Base-by-base conservation (phyloP, 768 basidiomycete species). In the Macrocybe gigantea region DNA sequence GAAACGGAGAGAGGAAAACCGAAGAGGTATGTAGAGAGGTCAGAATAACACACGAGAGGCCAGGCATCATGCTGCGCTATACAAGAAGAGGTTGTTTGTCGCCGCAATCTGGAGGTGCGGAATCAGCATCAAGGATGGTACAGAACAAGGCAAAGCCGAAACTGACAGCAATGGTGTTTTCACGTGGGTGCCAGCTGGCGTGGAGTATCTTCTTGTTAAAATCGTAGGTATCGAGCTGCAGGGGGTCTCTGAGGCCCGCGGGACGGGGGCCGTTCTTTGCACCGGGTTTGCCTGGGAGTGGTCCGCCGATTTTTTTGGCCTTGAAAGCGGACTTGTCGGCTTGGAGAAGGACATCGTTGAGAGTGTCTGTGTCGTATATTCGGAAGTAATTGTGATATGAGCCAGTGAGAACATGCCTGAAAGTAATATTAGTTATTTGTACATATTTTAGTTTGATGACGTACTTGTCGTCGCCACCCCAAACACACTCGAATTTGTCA, bases 381-480 rank as follows among this genome's bases (percentile, higher is more conserved):
- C 93, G 93, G 88, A 99, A 94, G 73, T 95, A 98, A 72, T 99
- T 99, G 74, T 98, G 95, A 73, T 99, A 99, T 44, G 96, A 98
- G 38, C 96, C 96, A n/a, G 96, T 97, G 54, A 99, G 74, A 50
- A 98, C 93, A 65, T 94, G 85, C 60, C 96, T 99, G 48, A 38
- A 51, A 37, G 12, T 33, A 43, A 49, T 42, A 48, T 64, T 42
- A 66, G 56, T 35, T 44, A 13, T 9, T 42, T 39, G 11, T 37
- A 40, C 33, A 29, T 32, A 15, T 48, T 49, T 49, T 43, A 47
- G 41, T 54, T 56, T 53, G 55, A 52, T 60, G 56, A 74, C 95
- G 66, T 69, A 85, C 96, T 85, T 83, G 64, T 90, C 95, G 62
- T 96, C 90, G 34, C 96, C 96, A 54, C 89, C 88, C 88, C 93